These are phyloP conservation scores for Gigaspora rosea DNA, from an alignment of 192 early-diverging fungal species.

Conservation along the genomic window DNA sequence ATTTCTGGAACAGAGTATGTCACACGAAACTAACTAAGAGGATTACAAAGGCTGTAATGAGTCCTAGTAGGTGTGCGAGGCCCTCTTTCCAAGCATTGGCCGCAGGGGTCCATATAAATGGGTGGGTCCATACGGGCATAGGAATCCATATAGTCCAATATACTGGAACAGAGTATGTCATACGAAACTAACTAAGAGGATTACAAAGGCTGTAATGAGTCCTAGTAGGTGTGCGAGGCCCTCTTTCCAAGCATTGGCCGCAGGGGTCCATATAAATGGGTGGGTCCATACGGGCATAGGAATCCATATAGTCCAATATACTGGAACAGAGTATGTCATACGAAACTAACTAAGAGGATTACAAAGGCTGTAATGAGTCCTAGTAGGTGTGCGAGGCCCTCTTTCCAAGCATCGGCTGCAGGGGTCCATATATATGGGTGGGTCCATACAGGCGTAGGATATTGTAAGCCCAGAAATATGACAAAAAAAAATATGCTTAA, in stretches of 20 bases:
- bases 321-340: too few species aligned
- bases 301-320: too few species aligned
- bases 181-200: constrained; percentile 32
- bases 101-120: constrained; percentile 20
- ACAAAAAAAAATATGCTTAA: constrained; percentile 1
- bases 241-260: too few species aligned
- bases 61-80: constrained; percentile 23
- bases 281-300: constrained; percentile 20
- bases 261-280: constrained; percentile 18
- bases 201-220: constrained; percentile 19
- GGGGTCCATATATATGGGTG: too few species aligned
- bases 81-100: too few species aligned
- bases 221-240: constrained; percentile 20
- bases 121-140: constrained; percentile 22
- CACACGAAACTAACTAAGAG: constrained; percentile 18
- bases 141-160: constrained; percentile 24
- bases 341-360: too few species aligned
- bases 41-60: constrained; percentile 24
- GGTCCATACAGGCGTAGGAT: too few species aligned
- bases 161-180: constrained; percentile 30
- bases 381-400: too few species aligned
- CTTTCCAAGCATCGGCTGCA: too few species aligned
- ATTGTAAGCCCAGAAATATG: constrained; percentile 13
- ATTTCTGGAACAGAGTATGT: constrained; percentile 26
- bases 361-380: too few species aligned